These are phyloP conservation scores for Pythium aquatile DNA, from an alignment of 352 stramenopile genomes.

Conservation along the genomic window DNA sequence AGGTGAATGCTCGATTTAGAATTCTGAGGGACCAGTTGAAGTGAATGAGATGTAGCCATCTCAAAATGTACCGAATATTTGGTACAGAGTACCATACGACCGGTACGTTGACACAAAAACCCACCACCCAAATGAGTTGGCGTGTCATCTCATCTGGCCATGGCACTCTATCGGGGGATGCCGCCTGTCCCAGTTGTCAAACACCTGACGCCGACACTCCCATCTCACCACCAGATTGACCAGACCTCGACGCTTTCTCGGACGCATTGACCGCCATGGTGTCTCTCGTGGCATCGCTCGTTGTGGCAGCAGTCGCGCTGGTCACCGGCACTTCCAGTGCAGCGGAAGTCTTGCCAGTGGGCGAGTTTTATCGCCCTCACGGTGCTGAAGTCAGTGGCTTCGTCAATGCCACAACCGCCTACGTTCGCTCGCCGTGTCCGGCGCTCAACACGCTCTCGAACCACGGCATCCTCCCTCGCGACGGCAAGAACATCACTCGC, in stretches of 20 bases:
- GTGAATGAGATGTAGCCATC: not conserved
- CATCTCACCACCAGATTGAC: not conserved
- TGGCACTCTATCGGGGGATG: not conserved
- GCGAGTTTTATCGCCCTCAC: not conserved
- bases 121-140: not conserved
- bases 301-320: not conserved
- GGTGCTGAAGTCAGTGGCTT: not conserved
- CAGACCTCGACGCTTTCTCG: not conserved
- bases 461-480: slow-evolving; percentile 48
- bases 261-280: not conserved
- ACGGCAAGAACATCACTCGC: slow-evolving; percentile 41
- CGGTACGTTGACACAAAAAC: not conserved
- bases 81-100: not conserved
- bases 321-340: not conserved
- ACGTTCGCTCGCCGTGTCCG: slow-evolving; percentile 23
- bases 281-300: not conserved
- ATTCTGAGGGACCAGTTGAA: not conserved
- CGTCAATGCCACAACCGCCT: not conserved
- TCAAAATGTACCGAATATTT: too few species aligned
- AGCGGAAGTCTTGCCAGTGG: not conserved
- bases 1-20: too few species aligned
- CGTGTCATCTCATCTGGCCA: too few species aligned
- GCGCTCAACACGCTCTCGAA: slow-evolving; percentile 33
- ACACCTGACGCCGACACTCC: not conserved
- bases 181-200: not conserved